These are phyloP conservation scores for Diaporthe citri DNA, from an alignment of 2,329 filamentous ascomycete genomes.

Conservation along the genomic window DNA sequence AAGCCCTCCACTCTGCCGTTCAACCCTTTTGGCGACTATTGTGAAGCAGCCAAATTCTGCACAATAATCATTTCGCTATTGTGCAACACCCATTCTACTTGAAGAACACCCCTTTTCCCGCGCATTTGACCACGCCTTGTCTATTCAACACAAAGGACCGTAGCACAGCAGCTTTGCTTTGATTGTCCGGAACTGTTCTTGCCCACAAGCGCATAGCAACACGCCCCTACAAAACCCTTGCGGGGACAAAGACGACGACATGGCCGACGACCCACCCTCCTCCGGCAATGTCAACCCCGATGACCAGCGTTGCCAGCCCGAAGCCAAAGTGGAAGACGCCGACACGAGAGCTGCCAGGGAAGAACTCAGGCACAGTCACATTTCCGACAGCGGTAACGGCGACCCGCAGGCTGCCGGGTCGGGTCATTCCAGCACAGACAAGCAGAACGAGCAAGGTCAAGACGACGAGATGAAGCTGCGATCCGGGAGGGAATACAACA, in stretches of 20 bases:
- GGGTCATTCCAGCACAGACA: constrained; percentile 38
- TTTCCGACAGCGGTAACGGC: constrained; percentile 62
- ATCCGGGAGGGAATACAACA: constrained; percentile 42
- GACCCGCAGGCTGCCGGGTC: not conserved
- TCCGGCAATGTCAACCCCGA: constrained; percentile 49
- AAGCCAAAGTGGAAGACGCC: constrained; percentile 66
- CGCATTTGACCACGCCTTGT: constrained; percentile 9
- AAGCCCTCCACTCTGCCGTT: constrained; percentile 18
- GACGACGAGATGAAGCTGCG: constrained; percentile 42
- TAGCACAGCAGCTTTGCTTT: constrained; percentile 13
- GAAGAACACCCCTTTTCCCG: constrained; percentile 4
- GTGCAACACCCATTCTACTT: constrained; percentile 15
- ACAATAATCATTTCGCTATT: constrained; percentile 19
- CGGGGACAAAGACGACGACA: constrained; percentile 24
- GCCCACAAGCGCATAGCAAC: constrained; percentile 2
- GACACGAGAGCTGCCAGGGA: constrained; percentile 74
- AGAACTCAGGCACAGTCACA: constrained; percentile 74
- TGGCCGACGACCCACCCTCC: constrained; percentile 35
- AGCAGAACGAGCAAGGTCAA: constrained; percentile 44
- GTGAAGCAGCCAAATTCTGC: constrained; percentile 29
- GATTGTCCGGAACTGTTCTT: constrained; percentile 10
- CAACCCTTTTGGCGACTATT: constrained; percentile 26
- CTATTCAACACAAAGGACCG: constrained; percentile 26
- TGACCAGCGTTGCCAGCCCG: constrained; percentile 47
- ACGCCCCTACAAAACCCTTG: constrained; percentile 22